phyloP scores from a whole-genome alignment of 192 early-diverging fungal species.

The Funneliformis geosporum region DNA sequence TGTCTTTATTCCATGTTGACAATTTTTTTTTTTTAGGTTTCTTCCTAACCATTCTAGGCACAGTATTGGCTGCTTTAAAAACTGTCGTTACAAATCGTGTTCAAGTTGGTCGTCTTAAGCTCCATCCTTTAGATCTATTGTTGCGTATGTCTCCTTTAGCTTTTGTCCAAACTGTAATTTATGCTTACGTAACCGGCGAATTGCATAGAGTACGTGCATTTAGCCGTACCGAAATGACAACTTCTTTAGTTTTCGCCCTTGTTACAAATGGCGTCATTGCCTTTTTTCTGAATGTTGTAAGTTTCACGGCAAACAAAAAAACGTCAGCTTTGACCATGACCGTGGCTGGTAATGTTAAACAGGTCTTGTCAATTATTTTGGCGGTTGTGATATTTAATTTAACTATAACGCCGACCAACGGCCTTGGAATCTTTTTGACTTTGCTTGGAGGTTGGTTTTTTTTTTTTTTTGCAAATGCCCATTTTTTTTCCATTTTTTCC shows the following conservation, averaged over 20 bases:
- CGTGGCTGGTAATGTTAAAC: conserved; percentile 76
- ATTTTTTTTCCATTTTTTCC: too few species aligned
- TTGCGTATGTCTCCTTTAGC: conserved; percentile 78
- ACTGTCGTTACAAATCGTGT: conserved; percentile 83
- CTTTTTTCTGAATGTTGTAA: conserved; percentile 84
- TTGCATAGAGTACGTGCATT: conserved; percentile 45
- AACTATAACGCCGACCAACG: conserved; percentile 58
- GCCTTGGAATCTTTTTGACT: conserved; percentile 61
- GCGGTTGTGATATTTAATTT: conserved; percentile 63
- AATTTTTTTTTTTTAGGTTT: conserved; percentile 47
- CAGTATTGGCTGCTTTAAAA: conserved; percentile 76
- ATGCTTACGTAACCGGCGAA: conserved; percentile 70
- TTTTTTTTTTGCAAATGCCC: background rate
- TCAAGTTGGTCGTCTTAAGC: conserved; percentile 74
- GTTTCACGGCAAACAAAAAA: conserved; percentile 85
- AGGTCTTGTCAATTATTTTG: conserved; percentile 67
- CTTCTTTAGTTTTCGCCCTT: conserved; percentile 54
- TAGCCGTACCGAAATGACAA: conserved; percentile 47
- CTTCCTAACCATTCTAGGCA: conserved; percentile 77
- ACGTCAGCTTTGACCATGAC: conserved; percentile 84
- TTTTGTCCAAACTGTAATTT: conserved; percentile 68
- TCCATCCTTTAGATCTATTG: conserved; percentile 80
- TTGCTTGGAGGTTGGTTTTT: conserved; percentile 58
- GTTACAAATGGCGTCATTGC: conserved; percentile 78
- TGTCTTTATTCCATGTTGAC: background rate